Percentiles rank a stretch among this genome's conserved stretches.
Conservation (phyloP, 2,329 filamentous ascomycete genomes). For the Spiromastix sp. region DNA sequence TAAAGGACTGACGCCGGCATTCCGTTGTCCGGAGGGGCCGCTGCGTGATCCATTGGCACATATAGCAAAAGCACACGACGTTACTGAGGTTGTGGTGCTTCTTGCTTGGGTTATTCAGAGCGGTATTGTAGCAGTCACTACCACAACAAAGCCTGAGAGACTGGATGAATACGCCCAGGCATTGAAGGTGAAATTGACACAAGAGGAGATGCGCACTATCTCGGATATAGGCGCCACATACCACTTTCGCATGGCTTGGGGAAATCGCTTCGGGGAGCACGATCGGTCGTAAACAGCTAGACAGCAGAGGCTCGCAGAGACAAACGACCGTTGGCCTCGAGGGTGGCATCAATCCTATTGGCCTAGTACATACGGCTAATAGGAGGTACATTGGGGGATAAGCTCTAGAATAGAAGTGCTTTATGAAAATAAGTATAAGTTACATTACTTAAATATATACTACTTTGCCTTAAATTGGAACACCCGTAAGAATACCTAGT, state of each 20-base stretch:
- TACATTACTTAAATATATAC: too few species aligned
- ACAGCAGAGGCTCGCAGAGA: too few species aligned
- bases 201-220: conserved; percentile 46
- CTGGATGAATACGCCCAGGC: conserved; percentile 47
- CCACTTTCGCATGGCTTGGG: conserved; percentile 44
- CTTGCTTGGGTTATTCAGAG: conserved; percentile 53
- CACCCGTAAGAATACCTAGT: too few species aligned
- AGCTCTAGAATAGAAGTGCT: too few species aligned
- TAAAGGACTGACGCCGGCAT: conserved; percentile 38
- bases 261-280: conserved; percentile 35
- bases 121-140: conserved; percentile 49
- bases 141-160: conserved; percentile 49
- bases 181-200: conserved; percentile 49
- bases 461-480: too few species aligned
- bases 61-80: conserved; percentile 52
- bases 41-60: conserved; percentile 41
- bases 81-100: conserved; percentile 46
- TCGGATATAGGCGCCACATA: conserved; percentile 38
- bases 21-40: conserved; percentile 45
- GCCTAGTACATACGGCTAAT: too few species aligned
- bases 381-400: too few species aligned
- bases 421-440: too few species aligned
- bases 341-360: too few species aligned
- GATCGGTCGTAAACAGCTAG: conserved; percentile 34
- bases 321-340: too few species aligned